These are phyloP conservation scores for Rhodocollybia butyracea DNA, from an alignment of 768 basidiomycete species.

Conservation along the genomic window DNA sequence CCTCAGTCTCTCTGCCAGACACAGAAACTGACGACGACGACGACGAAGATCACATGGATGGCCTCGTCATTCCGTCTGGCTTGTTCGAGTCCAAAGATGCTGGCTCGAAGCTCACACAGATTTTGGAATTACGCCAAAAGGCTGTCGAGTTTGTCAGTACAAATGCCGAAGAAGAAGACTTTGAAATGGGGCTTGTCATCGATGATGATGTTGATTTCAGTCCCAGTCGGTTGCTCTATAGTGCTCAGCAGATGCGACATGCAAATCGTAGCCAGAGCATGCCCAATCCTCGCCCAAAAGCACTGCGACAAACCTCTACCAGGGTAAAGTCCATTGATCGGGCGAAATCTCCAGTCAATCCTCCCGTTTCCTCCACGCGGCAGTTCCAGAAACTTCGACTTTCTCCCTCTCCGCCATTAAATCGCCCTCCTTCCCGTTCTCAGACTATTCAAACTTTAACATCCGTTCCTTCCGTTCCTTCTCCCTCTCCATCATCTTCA, in stretches of 20 bases:
- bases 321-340: slow-evolving; percentile 53
- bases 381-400: slow-evolving; percentile 66
- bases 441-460: slow-evolving; percentile 61
- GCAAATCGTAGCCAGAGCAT: slow-evolving; percentile 57
- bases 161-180: slow-evolving; percentile 81
- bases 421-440: slow-evolving; percentile 50
- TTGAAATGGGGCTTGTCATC: slow-evolving; percentile 81
- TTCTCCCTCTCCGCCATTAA: slow-evolving; percentile 68
- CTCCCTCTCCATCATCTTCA: slow-evolving; percentile 39
- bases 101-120: slow-evolving; percentile 44
- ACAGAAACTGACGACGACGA: slow-evolving; percentile 72
- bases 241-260: slow-evolving; percentile 39
- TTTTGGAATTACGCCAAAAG: slow-evolving; percentile 54
- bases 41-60: slow-evolving; percentile 69
- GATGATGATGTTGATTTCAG: slow-evolving; percentile 82
- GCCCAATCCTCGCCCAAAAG: slow-evolving; percentile 49
- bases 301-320: slow-evolving; percentile 55
- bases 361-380: slow-evolving; percentile 65
- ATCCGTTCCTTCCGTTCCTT: slow-evolving; percentile 44
- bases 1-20: slow-evolving; percentile 62
- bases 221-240: slow-evolving; percentile 66
- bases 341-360: slow-evolving; percentile 69
- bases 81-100: slow-evolving; percentile 73
- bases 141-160: slow-evolving; percentile 55
- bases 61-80: slow-evolving; percentile 71